Percentiles rank a stretch among this genome's conserved stretches.
Evolutionary conservation across 441 rosid genomes (phyloP).

Genomic region (Populus hybrid): DNA sequence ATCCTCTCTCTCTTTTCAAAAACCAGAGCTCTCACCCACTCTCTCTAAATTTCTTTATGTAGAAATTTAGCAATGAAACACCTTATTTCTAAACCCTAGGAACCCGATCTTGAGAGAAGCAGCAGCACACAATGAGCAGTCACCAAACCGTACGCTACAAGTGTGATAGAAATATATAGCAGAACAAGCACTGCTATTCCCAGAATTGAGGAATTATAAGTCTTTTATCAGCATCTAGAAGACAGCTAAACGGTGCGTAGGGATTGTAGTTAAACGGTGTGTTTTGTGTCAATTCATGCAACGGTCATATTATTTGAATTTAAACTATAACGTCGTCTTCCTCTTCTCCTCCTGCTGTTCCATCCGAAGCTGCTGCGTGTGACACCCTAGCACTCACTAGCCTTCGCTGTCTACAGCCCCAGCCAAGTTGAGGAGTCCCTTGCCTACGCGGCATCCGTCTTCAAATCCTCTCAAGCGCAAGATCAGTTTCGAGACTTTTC

Average conservation of each 20-base stretch:
- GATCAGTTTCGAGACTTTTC: slow-evolving; percentile 43
- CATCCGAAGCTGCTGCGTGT: too few species aligned
- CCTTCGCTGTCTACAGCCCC: slow-evolving; percentile 34
- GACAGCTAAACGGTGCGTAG: too few species aligned
- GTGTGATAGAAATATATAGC: too few species aligned
- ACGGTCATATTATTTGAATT: too few species aligned
- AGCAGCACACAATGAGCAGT: slow-evolving; percentile 6
- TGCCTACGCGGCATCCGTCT: slow-evolving; percentile 91
- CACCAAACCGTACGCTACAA: slow-evolving; percentile 32
- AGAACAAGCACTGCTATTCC: too few species aligned
- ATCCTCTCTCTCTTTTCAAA: slow-evolving; percentile 2
- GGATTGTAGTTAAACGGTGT: too few species aligned
- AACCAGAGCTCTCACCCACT: not conserved
- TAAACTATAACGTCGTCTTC: too few species aligned
- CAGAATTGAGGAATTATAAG: too few species aligned
- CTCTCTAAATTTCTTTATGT: not conserved
- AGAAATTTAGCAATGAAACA: slow-evolving; percentile 53
- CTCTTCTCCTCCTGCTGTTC: too few species aligned
- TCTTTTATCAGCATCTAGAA: too few species aligned
- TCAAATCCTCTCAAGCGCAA: slow-evolving; percentile 94
- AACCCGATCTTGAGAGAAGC: slow-evolving; percentile 64
- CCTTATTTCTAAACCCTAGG: slow-evolving; percentile 64
- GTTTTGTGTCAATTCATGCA: too few species aligned
- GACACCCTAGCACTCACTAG: slow-evolving; percentile 38
- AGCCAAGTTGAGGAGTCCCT: slow-evolving; percentile 53